A percentile compares a stretch with the other conserved stretches of the same genome.
Evolutionary conservation across 352 stramenopile genomes (phyloP).

Genomic region (Blastocystis sp.): DNA sequence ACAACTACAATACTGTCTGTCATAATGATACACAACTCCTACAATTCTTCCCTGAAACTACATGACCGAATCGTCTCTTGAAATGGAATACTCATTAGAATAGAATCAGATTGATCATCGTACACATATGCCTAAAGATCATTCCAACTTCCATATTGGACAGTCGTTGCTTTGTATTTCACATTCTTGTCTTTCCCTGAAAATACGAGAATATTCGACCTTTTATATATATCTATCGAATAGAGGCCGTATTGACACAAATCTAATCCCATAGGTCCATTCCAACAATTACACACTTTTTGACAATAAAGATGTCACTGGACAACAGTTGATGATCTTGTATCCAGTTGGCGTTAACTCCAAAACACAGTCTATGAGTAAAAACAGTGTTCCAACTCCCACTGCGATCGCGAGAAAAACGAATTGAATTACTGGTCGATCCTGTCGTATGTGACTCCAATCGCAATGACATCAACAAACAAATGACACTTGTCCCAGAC

Average conservation of each 20-base stretch:
- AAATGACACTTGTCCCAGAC: neutral
- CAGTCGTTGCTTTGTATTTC: conserved; percentile 5
- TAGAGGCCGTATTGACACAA: conserved; percentile 11
- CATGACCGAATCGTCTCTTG: neutral
- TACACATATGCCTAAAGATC: conserved; percentile 26
- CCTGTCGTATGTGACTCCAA: neutral
- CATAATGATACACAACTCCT: neutral
- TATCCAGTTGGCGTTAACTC: conserved; percentile 14
- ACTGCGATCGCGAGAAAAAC: conserved; percentile 18
- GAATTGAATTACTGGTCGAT: neutral
- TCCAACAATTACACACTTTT: neutral
- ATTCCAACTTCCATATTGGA: neutral
- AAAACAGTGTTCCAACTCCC: neutral
- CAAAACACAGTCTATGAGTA: neutral
- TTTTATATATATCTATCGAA: neutral
- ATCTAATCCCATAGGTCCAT: neutral
- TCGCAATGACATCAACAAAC: conserved; percentile 46
- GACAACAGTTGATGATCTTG: conserved; percentile 36
- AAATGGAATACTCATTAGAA: neutral
- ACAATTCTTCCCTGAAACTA: conserved; percentile 2
- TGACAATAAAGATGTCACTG: neutral
- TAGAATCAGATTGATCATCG: neutral
- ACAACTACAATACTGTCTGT: conserved; percentile 5
- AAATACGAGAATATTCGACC: conserved; percentile 37
- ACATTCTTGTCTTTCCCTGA: neutral